These are phyloP conservation scores for Lomentospora prolificans DNA, from an alignment of 2,329 filamentous ascomycete species.

Conservation along the genomic window DNA sequence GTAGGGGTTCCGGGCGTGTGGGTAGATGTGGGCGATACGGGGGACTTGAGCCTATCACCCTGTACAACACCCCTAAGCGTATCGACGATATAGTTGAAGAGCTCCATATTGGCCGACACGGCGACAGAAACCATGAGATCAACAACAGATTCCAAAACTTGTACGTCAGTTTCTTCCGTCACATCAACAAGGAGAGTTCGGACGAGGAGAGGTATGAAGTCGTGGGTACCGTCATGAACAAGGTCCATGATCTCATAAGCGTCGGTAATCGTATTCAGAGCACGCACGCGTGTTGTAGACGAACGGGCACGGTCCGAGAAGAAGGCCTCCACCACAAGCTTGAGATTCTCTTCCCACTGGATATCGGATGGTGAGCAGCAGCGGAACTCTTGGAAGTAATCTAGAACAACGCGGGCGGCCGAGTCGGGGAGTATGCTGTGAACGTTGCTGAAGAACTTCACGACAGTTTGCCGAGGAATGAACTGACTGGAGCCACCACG, in stretches of 20 bases:
- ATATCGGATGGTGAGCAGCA: conserved; percentile 63
- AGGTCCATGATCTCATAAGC: conserved; percentile 49
- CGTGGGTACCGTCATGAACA: conserved; percentile 48
- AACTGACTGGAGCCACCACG: conserved; percentile 25
- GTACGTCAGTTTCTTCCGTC: conserved; percentile 51
- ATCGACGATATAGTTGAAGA: conserved; percentile 50
- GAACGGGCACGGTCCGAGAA: conserved; percentile 53
- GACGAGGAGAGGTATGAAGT: conserved; percentile 48
- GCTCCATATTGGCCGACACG: conserved; percentile 43
- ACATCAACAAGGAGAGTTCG: conserved; percentile 52
- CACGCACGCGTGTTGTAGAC: conserved; percentile 50
- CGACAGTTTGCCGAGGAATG: conserved; percentile 54
- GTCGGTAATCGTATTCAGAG: conserved; percentile 50
- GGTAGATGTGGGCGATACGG: conserved; percentile 21
- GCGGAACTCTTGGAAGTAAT: conserved; percentile 58
- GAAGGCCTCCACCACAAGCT: conserved; percentile 50
- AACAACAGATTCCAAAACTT: conserved; percentile 55
- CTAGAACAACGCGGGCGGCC: conserved; percentile 52
- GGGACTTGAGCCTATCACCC: conserved; percentile 35
- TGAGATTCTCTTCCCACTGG: conserved; percentile 56
- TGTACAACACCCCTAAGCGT: conserved; percentile 41
- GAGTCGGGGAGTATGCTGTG: conserved; percentile 54
- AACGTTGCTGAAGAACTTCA: conserved; percentile 56
- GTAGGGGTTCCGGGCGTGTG: conserved; percentile 10
- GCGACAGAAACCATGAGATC: conserved; percentile 56